Conservation (phyloP, 73 alveolate species). For the Paramecium octaurelia region DNA sequence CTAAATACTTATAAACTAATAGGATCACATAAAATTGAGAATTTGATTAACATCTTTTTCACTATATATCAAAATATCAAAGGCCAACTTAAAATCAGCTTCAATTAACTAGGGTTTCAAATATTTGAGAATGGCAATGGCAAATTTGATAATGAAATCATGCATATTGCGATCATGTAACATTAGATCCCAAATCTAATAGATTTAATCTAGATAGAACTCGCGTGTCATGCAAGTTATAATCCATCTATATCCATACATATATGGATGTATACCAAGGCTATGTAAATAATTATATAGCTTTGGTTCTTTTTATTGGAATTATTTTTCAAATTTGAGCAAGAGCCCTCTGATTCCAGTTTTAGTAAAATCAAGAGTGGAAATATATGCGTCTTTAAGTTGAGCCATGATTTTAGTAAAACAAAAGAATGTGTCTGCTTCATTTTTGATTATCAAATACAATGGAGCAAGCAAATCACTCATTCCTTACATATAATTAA, state of each 20-base stretch:
- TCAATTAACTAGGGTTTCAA: slow-evolving; percentile 2
- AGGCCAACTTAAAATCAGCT: slow-evolving; percentile 11
- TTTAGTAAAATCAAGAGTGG: not conserved
- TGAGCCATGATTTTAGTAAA: slow-evolving; percentile 16
- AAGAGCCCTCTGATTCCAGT: slow-evolving; percentile 14
- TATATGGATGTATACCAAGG: slow-evolving; percentile 1
- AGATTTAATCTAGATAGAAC: not conserved
- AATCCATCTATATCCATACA: slow-evolving; percentile 35
- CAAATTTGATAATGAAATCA: not conserved
- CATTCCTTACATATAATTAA: slow-evolving; percentile 31
- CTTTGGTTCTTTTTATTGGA: not conserved
- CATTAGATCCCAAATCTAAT: slow-evolving; percentile 22
- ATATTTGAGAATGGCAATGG: not conserved
- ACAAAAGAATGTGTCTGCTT: slow-evolving; percentile 32
- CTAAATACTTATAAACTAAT: not conserved
- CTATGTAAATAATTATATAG: not conserved
- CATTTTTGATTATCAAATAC: not conserved
- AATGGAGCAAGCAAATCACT: not conserved
- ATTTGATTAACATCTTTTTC: slow-evolving; percentile 7
- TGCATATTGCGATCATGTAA: not conserved
- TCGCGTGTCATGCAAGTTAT: not conserved
- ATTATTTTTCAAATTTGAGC: not conserved
- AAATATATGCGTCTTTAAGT: not conserved
- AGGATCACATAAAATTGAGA: slow-evolving; percentile 13
- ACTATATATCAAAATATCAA: slow-evolving; percentile 1